Evolutionary conservation across 2,329 filamentous ascomycete genomes (phyloP).

Genomic region (Aquanectria penicillioides): DNA sequence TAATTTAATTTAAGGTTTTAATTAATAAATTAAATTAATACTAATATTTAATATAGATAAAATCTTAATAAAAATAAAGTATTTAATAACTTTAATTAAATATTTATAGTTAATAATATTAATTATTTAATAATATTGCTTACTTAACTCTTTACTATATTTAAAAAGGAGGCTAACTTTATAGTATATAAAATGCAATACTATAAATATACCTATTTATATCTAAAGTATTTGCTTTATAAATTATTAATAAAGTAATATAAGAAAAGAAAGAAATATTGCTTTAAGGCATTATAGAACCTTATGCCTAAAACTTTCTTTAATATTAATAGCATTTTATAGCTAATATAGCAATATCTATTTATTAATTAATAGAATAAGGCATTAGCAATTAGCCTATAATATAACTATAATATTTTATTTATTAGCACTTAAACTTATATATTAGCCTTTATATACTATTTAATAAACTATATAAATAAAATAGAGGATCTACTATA

Average conservation of each 20-base stretch:
- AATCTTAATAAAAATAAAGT: background rate
- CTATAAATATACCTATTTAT: constrained; percentile 2
- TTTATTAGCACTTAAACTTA: constrained; percentile 16
- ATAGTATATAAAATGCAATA: constrained; percentile 7
- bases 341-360: background rate
- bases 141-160: background rate
- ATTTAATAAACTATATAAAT: constrained; percentile 11
- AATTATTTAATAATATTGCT: background rate
- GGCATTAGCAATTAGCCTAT: background rate
- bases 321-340: background rate
- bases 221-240: constrained; percentile 9
- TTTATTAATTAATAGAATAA: constrained; percentile 13
- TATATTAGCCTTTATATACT: constrained; percentile 11
- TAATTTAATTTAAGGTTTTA: too few species aligned
- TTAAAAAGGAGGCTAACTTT: constrained; percentile 15
- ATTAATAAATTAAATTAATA: too few species aligned
- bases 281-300: constrained; percentile 11
- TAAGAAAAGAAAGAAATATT: background rate
- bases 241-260: too few species aligned
- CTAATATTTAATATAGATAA: background rate
- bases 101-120: background rate
- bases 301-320: constrained; percentile 4
- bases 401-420: constrained; percentile 15
- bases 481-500: constrained; percentile 14
- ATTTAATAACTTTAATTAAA: background rate